phyloP scores from a whole-genome alignment of 805 yeast species.

The Yamadazyma takamatsuzukensis region DNA sequence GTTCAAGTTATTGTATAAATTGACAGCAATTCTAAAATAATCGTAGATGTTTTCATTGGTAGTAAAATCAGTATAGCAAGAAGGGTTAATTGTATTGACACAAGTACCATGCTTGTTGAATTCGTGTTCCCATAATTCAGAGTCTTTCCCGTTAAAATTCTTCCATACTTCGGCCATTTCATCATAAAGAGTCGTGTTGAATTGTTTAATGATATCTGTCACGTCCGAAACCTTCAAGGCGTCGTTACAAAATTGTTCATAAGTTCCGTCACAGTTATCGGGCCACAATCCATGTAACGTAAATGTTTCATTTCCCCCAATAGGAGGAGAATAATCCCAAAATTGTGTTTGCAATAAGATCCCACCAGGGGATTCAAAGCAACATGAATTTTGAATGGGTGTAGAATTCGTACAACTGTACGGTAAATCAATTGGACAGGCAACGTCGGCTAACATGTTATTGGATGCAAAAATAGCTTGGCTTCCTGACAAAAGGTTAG shows the following conservation, averaged over 20 bases:
- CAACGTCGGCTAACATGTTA: background rate
- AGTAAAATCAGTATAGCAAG: slow-evolving; percentile 23
- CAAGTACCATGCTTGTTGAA: slow-evolving; percentile 44
- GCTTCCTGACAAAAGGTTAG: no score
- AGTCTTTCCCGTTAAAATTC: slow-evolving; percentile 48
- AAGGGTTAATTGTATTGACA: slow-evolving; percentile 33
- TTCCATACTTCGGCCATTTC: slow-evolving; percentile 37
- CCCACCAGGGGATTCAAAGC: slow-evolving; percentile 41
- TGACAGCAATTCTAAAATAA: slow-evolving; percentile 27
- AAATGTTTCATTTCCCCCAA: slow-evolving; percentile 33
- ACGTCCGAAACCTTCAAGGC: slow-evolving; percentile 25
- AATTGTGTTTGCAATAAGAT: slow-evolving; percentile 40
- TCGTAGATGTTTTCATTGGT: slow-evolving; percentile 25
- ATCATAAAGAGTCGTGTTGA: slow-evolving; percentile 19
- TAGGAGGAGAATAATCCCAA: slow-evolving; percentile 25
- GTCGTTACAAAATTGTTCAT: slow-evolving; percentile 34
- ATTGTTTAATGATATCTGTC: slow-evolving; percentile 10
- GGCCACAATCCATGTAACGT: slow-evolving; percentile 47
- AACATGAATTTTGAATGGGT: slow-evolving; percentile 46
- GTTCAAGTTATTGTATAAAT: slow-evolving; percentile 28
- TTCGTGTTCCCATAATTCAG: slow-evolving; percentile 43
- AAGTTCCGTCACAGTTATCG: slow-evolving; percentile 39
- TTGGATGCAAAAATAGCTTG: no score
- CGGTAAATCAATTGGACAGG: slow-evolving; percentile 59
- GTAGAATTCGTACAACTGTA: slow-evolving; percentile 47